Conservation (phyloP, 169 alveolate species). For the Theileria parva region DNA sequence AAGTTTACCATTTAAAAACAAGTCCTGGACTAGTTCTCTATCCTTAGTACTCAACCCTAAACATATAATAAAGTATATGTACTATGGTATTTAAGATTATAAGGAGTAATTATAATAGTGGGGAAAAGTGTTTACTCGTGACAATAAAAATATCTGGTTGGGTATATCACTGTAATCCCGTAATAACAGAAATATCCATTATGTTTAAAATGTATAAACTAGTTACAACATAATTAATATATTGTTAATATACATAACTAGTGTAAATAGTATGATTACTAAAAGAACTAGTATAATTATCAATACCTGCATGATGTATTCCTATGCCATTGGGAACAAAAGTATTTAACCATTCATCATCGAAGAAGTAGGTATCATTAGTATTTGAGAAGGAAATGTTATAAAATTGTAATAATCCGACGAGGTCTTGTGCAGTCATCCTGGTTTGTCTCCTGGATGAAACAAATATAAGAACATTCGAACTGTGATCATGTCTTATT, state of each 20-base stretch:
- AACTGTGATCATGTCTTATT: conserved; percentile 87
- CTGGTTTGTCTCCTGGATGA: conserved; percentile 97
- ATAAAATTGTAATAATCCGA: conserved; percentile 53
- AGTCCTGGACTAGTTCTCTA: conserved; percentile 93
- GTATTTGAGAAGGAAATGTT: conserved; percentile 30
- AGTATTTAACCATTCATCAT: conserved; percentile 87
- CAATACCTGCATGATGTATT: conserved; percentile 68
- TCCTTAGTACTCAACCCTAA: conserved; percentile 86
- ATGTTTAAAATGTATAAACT: no score
- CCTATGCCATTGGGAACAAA: conserved; percentile 93
- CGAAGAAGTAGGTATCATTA: conserved; percentile 15
- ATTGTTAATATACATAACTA: neutral
- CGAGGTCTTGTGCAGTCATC: conserved; percentile 92
- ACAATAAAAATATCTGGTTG: neutral
- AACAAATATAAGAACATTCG: conserved; percentile 96
- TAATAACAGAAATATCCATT: no score
- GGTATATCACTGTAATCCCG: no score
- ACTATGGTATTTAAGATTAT: conserved; percentile 74
- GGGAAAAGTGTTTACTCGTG: neutral
- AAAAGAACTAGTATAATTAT: neutral
- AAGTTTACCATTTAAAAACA: conserved; percentile 90
- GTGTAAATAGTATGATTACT: neutral
- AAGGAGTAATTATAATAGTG: neutral
- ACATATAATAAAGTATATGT: conserved; percentile 77
- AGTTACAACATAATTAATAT: no score